Conservation (phyloP, 1,284 basidiomycete species). For the Melampsora larici-populina region DNA sequence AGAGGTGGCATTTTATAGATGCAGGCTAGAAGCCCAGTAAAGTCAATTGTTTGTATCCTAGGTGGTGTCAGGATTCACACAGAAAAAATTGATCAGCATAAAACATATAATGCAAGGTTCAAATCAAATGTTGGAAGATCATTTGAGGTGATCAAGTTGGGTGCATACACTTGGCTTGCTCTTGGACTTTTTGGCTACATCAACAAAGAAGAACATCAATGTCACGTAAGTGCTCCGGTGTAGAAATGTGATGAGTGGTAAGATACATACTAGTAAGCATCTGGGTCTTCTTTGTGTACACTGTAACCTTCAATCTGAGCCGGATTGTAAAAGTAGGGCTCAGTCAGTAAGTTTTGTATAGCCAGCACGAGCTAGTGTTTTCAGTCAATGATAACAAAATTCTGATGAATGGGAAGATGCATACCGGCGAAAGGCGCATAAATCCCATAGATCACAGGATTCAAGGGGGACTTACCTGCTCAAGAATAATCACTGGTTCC, state of each 20-base stretch:
- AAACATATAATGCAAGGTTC: too few relatives aligned
- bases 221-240: background rate
- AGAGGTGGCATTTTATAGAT: too few relatives aligned
- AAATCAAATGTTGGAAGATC: too few relatives aligned
- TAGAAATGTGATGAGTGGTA: background rate
- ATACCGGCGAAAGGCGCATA: too few relatives aligned
- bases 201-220: background rate
- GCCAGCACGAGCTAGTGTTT: constrained; percentile 90
- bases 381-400: too few relatives aligned
- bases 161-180: background rate
- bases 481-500: constrained; percentile 98
- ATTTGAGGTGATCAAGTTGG: too few relatives aligned
- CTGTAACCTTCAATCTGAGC: constrained; percentile 96
- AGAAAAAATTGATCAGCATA: too few relatives aligned
- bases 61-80: too few relatives aligned
- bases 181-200: background rate
- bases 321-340: constrained; percentile 90
- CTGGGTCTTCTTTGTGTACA: constrained; percentile 68
- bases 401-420: too few relatives aligned
- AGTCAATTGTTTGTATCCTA: too few relatives aligned
- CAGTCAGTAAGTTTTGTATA: constrained; percentile 87
- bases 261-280: constrained; percentile 30
- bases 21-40: too few relatives aligned
- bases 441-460: background rate
- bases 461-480: constrained; percentile 66